These are phyloP conservation scores for Septoria linicola DNA, from an alignment of 2,329 filamentous ascomycete genomes.

Conservation along the genomic window DNA sequence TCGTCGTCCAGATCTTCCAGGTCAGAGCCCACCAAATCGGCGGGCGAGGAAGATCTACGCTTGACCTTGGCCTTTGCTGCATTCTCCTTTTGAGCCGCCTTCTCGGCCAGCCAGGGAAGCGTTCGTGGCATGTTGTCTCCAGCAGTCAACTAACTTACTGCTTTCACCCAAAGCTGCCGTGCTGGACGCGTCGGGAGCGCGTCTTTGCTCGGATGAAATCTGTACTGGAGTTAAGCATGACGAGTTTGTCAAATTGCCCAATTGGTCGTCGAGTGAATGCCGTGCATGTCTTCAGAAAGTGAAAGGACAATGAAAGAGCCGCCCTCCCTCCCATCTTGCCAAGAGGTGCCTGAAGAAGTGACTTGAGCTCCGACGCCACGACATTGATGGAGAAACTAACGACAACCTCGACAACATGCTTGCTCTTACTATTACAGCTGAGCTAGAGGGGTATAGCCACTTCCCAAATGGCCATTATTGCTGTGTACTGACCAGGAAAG, in stretches of 20 bases:
- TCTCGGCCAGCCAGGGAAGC: slow-evolving; percentile 37
- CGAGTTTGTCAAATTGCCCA: not conserved
- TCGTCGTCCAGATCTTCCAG: slow-evolving; percentile 30
- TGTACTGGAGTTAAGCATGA: slow-evolving; percentile 4
- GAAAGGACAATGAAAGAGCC: not conserved
- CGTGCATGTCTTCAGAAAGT: too few relatives aligned
- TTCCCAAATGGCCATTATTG: not conserved
- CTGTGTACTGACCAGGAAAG: slow-evolving; percentile 49
- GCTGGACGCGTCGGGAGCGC: slow-evolving; percentile 24
- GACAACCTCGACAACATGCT: slow-evolving; percentile 54
- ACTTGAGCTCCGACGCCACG: not conserved
- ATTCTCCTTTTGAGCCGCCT: slow-evolving; percentile 18
- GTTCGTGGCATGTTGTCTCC: slow-evolving; percentile 41
- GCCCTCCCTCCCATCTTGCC: too few relatives aligned
- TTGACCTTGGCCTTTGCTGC: slow-evolving; percentile 18
- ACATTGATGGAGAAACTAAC: slow-evolving; percentile 12
- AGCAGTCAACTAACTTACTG: too few relatives aligned
- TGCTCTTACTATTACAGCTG: slow-evolving; percentile 64
- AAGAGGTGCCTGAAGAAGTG: too few relatives aligned
- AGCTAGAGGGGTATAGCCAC: slow-evolving; percentile 62
- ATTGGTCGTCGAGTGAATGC: not conserved
- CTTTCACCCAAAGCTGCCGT: slow-evolving; percentile 10
- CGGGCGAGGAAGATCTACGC: slow-evolving; percentile 26
- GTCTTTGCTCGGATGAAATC: slow-evolving; percentile 3
- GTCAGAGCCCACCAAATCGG: slow-evolving; percentile 33